Evolutionary conservation across 208 protist species (phyloP).

Genomic region (Tritrichomonas foetus): DNA sequence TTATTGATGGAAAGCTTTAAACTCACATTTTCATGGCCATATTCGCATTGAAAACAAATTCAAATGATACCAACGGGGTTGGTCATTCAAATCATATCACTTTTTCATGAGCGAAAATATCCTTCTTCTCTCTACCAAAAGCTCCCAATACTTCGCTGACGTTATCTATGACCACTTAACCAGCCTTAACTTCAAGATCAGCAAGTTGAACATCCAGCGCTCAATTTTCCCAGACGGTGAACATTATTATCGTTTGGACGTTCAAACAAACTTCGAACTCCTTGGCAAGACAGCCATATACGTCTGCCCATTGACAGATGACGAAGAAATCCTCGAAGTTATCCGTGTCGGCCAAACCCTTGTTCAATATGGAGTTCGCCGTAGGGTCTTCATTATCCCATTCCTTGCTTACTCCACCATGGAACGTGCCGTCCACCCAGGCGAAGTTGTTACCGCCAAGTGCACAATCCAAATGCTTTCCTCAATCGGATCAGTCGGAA

Average conservation of each 20-base stretch:
- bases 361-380: not conserved
- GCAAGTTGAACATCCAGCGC: not conserved
- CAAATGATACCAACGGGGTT: too few species aligned
- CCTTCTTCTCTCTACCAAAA: not conserved
- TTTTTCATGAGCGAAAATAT: not conserved
- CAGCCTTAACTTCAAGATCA: not conserved
- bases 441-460: conserved; percentile 34
- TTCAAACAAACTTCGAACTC: conserved; percentile 36
- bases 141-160: not conserved
- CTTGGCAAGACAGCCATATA: conserved; percentile 3
- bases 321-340: conserved; percentile 34
- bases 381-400: conserved; percentile 2
- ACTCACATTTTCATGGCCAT: too few species aligned
- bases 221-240: conserved; percentile 15
- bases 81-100: too few species aligned
- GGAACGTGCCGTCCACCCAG: not conserved
- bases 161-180: not conserved
- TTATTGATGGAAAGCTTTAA: too few species aligned
- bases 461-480: conserved; percentile 35
- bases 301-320: not conserved
- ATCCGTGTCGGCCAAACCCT: not conserved
- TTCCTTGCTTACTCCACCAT: conserved; percentile 25
- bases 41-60: too few species aligned
- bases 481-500: not conserved
- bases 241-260: conserved; percentile 20